Conservation (phyloP, 331 rosid genomes). For the Pyrus hybrid region DNA sequence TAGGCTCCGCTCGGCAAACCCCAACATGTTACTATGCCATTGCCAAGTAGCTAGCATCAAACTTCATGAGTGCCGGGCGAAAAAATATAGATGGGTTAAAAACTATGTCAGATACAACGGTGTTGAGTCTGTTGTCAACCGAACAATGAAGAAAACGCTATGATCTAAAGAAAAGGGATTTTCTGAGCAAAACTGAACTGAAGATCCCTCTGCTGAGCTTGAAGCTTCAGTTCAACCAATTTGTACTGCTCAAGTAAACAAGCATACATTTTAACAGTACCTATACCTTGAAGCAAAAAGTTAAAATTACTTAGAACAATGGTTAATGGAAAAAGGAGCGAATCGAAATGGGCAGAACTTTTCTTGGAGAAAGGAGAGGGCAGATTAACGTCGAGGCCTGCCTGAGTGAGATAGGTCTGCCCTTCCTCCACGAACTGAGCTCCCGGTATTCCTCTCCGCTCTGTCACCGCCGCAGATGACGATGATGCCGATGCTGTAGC, state of each 20-base stretch:
- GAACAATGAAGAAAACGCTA: neutral
- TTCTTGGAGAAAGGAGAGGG: conserved; percentile 62
- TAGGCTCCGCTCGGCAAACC: neutral
- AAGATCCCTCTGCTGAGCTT: conserved; percentile 81
- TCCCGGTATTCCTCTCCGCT: conserved; percentile 81
- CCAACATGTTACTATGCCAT: neutral
- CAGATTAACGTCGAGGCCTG: conserved; percentile 52
- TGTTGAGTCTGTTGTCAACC: neutral
- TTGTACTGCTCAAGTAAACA: conserved; percentile 64
- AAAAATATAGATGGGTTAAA: neutral
- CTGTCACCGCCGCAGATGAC: conserved; percentile 22
- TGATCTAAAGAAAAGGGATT: neutral
- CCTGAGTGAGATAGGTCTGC: conserved; percentile 59
- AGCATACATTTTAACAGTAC: too few relatives aligned
- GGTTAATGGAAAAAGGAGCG: neutral
- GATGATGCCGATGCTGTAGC: conserved; percentile 35
- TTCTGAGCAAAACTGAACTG: conserved; percentile 33
- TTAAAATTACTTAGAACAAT: neutral
- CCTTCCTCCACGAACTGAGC: conserved; percentile 75
- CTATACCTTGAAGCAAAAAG: too few relatives aligned
- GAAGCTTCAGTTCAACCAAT: conserved; percentile 89
- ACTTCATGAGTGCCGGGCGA: neutral
- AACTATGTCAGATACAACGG: neutral
- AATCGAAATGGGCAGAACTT: conserved; percentile 24
- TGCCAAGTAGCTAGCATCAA: neutral